Evolutionary conservation across 441 rosid genomes (phyloP), one percentile per base, ranked within the genome.

Genomic region (Gossypium davidsonii): DNA sequence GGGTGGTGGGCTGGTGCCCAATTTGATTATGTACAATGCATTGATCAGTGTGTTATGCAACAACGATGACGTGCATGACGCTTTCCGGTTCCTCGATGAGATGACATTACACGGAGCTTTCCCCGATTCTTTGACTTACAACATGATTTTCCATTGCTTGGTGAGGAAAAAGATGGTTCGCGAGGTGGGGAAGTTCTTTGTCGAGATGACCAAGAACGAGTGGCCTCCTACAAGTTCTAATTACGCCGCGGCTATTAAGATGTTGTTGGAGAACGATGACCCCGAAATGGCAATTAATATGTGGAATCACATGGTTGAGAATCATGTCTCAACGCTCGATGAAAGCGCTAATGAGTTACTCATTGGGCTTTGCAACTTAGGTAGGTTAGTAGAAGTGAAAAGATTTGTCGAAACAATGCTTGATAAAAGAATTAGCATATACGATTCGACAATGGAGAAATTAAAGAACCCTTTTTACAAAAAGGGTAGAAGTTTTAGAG

Each of bases 161-260:
- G 72, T 85, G 49, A 77, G 78, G 70, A 86, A 76, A 79, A 86
- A 83, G 76, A 86, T 57, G 76, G 85, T 84, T 79, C 67, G 18
- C 2, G 74, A 68, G 63, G 83, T 83, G 12, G 79, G 79, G 49
- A 81, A 57, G 20, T 84, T 88, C 75, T 88, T 88, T 39, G 4
- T 5, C 4, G 92, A 88, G 84, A 86, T 88, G 86, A 73, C 76
- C 71, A 88, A 84, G 85, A 88, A 85, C 59, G 87, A 86, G 79
- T 74, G 44, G 44, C 84, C 86, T 17, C 89, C 90, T 0, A 81
- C 83, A 2, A 80, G 77, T 73, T 21, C 75, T 70, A 81, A 84
- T 79, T 85, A 83, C 57, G 79, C 80, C 18, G 37, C 78, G 2
- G 87, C 90, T 23, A 82, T 86, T 57, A 31, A 82, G 61, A 71